Evolutionary conservation across 1,284 basidiomycete species (phyloP).

Genomic region (Fomitopsis pinicola): DNA sequence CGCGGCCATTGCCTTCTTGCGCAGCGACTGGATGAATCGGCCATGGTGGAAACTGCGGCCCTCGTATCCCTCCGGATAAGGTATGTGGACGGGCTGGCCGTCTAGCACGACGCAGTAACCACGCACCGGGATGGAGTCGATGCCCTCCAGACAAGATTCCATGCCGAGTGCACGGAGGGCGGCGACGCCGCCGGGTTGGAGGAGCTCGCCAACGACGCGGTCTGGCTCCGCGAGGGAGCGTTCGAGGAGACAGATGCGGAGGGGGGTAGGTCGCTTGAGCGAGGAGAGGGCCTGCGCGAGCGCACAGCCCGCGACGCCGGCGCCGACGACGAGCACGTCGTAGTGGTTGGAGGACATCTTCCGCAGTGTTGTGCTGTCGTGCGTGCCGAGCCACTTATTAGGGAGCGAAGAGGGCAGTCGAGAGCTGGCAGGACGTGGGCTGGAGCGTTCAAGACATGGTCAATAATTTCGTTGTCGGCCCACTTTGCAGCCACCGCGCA

Average conservation of each 20-base stretch:
- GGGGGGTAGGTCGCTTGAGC: constrained; percentile 44
- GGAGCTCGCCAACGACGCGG: constrained; percentile 94
- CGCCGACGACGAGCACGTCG: constrained; percentile 86
- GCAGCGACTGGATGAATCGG: constrained; percentile 81
- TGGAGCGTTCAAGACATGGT: neutral
- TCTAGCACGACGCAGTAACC: constrained; percentile 87
- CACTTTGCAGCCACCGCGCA: constrained; percentile 4
- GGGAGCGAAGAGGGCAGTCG: neutral
- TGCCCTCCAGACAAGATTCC: constrained; percentile 71
- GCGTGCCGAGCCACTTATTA: constrained; percentile 3
- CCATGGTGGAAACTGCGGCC: constrained; percentile 94
- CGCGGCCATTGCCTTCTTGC: constrained; percentile 60
- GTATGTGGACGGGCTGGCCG: constrained; percentile 74
- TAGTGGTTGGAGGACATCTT: constrained; percentile 31
- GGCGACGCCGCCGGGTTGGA: constrained; percentile 90
- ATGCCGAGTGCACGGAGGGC: constrained; percentile 80
- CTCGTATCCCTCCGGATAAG: constrained; percentile 74
- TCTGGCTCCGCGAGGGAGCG: constrained; percentile 91
- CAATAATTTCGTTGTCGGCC: constrained; percentile 8
- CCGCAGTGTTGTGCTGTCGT: neutral
- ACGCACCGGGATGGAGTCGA: constrained; percentile 82
- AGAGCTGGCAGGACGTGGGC: constrained; percentile 5
- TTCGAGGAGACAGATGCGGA: constrained; percentile 82
- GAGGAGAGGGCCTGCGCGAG: constrained; percentile 70
- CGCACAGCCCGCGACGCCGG: constrained; percentile 81